phyloP scores from a whole-genome alignment of 495 filamentous ascomycete species.

The Penicillium tannophilum region DNA sequence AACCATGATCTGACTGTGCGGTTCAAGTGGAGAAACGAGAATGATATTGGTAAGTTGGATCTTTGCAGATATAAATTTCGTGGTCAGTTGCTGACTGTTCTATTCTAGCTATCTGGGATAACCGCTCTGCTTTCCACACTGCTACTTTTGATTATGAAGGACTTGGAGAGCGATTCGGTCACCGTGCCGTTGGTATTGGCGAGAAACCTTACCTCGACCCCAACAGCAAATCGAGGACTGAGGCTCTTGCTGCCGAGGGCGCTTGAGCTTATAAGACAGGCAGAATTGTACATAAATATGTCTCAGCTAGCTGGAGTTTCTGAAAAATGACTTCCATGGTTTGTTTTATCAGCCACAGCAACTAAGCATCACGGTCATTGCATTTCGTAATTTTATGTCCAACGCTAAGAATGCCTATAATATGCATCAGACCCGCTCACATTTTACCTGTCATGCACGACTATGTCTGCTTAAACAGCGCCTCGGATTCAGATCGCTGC shows the following conservation, averaged over 20 bases:
- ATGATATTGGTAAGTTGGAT: constrained; percentile 50
- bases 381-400: constrained; percentile 27
- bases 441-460: constrained; percentile 2
- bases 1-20: constrained; percentile 79
- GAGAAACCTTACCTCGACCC: constrained; percentile 66
- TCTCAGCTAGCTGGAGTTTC: neutral
- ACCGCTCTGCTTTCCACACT: constrained; percentile 67
- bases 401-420: constrained; percentile 3
- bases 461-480: neutral
- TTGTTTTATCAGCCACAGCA: neutral
- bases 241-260: constrained; percentile 25
- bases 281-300: neutral
- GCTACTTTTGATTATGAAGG: constrained; percentile 72
- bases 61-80: neutral
- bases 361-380: constrained; percentile 21
- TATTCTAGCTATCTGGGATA: constrained; percentile 71
- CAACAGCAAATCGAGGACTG: constrained; percentile 41
- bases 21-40: constrained; percentile 58
- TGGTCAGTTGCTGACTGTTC: neutral
- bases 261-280: neutral
- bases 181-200: constrained; percentile 62
- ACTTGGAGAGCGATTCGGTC: constrained; percentile 59
- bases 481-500: neutral
- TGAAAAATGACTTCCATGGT: neutral
- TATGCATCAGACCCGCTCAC: constrained; percentile 4